Conservation (phyloP, 2,329 filamentous ascomycete genomes). For the Raffaelea ambrosiae region DNA sequence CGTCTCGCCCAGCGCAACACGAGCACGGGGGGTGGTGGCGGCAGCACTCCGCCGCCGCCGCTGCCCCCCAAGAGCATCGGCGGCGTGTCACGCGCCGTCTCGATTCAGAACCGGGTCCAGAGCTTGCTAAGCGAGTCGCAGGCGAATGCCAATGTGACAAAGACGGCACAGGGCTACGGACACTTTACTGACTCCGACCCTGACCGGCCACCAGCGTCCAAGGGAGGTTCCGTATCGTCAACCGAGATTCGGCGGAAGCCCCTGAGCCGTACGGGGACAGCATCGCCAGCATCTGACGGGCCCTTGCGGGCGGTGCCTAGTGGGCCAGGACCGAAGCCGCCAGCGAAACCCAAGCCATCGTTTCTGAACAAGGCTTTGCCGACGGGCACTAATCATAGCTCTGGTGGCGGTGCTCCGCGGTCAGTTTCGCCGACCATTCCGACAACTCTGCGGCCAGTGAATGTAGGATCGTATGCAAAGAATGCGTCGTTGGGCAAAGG, state of each 20-base stretch:
- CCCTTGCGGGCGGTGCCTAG: neutral
- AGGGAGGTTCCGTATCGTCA: too few relatives aligned
- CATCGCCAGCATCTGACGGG: neutral
- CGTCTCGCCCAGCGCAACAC: conserved; percentile 58
- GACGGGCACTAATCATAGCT: conserved; percentile 18
- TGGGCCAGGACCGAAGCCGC: conserved; percentile 28
- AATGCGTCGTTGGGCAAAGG: too few relatives aligned
- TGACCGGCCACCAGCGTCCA: neutral
- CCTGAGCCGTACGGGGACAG: neutral
- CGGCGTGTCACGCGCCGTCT: conserved; percentile 60
- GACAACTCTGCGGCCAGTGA: conserved; percentile 10
- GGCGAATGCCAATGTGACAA: conserved; percentile 45
- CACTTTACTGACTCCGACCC: conserved; percentile 60
- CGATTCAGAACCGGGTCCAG: conserved; percentile 87
- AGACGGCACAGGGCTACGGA: conserved; percentile 83
- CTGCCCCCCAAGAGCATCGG: conserved; percentile 47
- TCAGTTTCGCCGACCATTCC: conserved; percentile 32
- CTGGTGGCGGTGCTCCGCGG: conserved; percentile 13
- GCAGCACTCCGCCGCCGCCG: conserved; percentile 25
- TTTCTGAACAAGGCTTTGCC: conserved; percentile 43
- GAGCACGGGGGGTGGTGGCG: conserved; percentile 14
- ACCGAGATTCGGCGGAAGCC: conserved; percentile 8
- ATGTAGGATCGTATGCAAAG: neutral
- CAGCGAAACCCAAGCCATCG: conserved; percentile 52
- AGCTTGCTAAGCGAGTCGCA: conserved; percentile 73